Conservation (phyloP, 805 yeast genomes). For the Debaryomyces castellii region DNA sequence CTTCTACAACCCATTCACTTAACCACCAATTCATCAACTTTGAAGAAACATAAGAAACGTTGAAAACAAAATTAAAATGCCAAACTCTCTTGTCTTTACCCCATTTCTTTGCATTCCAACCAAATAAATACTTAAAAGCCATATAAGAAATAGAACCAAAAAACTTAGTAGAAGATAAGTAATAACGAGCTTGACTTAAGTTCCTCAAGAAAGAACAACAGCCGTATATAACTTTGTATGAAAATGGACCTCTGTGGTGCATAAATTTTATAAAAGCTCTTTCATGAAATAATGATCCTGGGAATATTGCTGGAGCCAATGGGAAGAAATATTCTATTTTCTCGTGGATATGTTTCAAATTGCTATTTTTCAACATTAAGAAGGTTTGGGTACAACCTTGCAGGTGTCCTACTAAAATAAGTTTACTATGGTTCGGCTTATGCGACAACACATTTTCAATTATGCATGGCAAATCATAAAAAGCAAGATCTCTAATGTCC, state of each 20-base stretch:
- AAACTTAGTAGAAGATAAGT: constrained; percentile 35
- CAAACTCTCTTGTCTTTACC: constrained; percentile 58
- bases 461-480: constrained; percentile 72
- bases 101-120: constrained; percentile 82
- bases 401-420: constrained; percentile 78
- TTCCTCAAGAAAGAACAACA: constrained; percentile 73
- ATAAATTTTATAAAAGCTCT: constrained; percentile 62
- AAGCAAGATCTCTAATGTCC: constrained; percentile 85
- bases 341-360: constrained; percentile 36
- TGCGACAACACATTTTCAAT: constrained; percentile 56
- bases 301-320: constrained; percentile 88
- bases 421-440: constrained; percentile 39
- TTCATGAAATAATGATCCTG: constrained; percentile 71
- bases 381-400: constrained; percentile 93
- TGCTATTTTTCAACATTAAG: constrained; percentile 54
- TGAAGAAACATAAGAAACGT: constrained; percentile 80
- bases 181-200: constrained; percentile 58
- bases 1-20: constrained; percentile 34
- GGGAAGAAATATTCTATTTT: constrained; percentile 71
- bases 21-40: constrained; percentile 94
- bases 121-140: constrained; percentile 84
- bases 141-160: constrained; percentile 69
- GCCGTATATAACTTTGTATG: constrained; percentile 65
- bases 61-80: constrained; percentile 75
- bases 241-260: constrained; percentile 45